These are phyloP conservation scores for Allantophomopsis cytisporea DNA, from an alignment of 2,329 filamentous ascomycete species.

Conservation along the genomic window DNA sequence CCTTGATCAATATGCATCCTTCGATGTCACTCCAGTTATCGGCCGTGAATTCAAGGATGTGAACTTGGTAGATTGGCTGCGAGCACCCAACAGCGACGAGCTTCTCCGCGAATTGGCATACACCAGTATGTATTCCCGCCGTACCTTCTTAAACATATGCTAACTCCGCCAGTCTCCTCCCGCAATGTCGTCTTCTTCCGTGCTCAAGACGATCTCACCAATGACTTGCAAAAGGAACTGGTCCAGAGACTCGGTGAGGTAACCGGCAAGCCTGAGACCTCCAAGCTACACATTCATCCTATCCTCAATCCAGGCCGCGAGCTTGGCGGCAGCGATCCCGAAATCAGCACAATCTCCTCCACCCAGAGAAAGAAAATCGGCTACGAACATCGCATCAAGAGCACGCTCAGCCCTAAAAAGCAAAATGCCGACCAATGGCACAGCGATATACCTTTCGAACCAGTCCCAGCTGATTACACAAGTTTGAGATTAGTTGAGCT, in stretches of 20 bases:
- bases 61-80: constrained; percentile 29
- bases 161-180: constrained; percentile 38
- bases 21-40: constrained; percentile 30
- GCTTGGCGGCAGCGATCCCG: constrained; percentile 29
- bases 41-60: constrained; percentile 27
- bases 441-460: constrained; percentile 51
- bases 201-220: constrained; percentile 42
- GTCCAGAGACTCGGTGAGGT: constrained; percentile 44
- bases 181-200: constrained; percentile 61
- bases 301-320: constrained; percentile 38
- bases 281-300: constrained; percentile 47
- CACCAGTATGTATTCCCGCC: constrained; percentile 16
- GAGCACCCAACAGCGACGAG: constrained; percentile 29
- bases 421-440: constrained; percentile 39
- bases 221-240: constrained; percentile 52
- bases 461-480: constrained; percentile 47
- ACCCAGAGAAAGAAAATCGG: constrained; percentile 37
- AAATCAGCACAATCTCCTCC: constrained; percentile 52
- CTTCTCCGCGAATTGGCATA: constrained; percentile 34
- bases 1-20: constrained; percentile 12
- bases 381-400: constrained; percentile 4
- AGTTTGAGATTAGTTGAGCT: constrained; percentile 13
- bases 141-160: too few relatives aligned
- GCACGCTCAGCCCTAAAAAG: constrained; percentile 12
- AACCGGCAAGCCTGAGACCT: constrained; percentile 37